Evolutionary conservation across 108 stramenopile genomes (phyloP).

Genomic region (Aureococcus anophagefferens): DNA sequence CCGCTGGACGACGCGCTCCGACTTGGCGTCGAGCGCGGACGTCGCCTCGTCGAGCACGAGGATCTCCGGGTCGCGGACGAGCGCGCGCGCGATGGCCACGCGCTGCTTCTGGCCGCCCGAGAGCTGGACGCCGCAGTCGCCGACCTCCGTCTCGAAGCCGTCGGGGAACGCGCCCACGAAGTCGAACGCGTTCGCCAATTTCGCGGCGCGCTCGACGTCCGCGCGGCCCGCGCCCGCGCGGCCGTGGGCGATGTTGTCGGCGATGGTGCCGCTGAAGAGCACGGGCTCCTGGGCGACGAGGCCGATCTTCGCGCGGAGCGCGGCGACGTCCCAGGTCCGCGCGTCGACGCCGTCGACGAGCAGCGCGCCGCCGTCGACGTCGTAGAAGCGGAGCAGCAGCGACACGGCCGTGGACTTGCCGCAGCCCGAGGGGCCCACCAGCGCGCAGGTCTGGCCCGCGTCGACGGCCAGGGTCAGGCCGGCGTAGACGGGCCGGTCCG

Average conservation of each 20-base stretch:
- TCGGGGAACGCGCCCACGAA: conserved; percentile 52
- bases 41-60: conserved; percentile 55
- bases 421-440: conserved; percentile 63
- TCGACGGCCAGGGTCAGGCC: conserved; percentile 29
- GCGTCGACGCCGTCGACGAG: conserved; percentile 48
- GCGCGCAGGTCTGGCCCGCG: conserved; percentile 64
- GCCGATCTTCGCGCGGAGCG: conserved; percentile 50
- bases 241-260: conserved; percentile 57
- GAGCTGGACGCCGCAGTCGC: conserved; percentile 52
- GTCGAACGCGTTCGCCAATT: conserved; percentile 58
- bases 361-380: conserved; percentile 42
- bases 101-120: conserved; percentile 57
- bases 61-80: conserved; percentile 60
- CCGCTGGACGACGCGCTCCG: conserved; percentile 63
- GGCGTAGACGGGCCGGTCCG: conserved; percentile 6
- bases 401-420: conserved; percentile 64
- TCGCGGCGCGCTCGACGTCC: conserved; percentile 45
- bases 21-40: conserved; percentile 52
- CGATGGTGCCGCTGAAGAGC: conserved; percentile 64
- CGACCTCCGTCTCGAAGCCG: conserved; percentile 57
- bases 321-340: conserved; percentile 42
- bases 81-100: conserved; percentile 47
- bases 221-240: conserved; percentile 34
- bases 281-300: conserved; percentile 57
- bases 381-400: conserved; percentile 65